These are phyloP conservation scores for Linderniella brevidens DNA, from an alignment of 257 asterid species.

Conservation along the genomic window DNA sequence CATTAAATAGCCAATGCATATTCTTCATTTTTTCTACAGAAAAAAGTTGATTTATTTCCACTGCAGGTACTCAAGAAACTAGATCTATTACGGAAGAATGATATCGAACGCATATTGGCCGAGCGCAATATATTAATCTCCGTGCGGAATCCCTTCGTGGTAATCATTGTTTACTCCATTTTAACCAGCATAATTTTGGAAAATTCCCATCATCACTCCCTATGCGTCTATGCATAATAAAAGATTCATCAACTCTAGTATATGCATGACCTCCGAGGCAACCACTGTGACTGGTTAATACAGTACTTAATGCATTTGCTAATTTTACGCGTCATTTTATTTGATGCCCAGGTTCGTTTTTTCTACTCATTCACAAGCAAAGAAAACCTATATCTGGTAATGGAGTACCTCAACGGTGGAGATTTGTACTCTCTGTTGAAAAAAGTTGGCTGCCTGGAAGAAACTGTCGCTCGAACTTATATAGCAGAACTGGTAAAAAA, in stretches of 20 bases:
- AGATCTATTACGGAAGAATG: slow-evolving; percentile 91
- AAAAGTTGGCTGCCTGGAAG: slow-evolving; percentile 76
- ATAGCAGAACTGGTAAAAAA: slow-evolving; percentile 74
- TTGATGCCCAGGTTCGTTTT: slow-evolving; percentile 62
- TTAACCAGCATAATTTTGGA: too few relatives aligned
- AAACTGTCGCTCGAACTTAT: slow-evolving; percentile 68
- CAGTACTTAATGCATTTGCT: too few relatives aligned
- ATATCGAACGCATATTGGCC: slow-evolving; percentile 84
- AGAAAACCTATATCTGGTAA: slow-evolving; percentile 85
- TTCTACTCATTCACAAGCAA: slow-evolving; percentile 88
- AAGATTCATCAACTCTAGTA: too few relatives aligned
- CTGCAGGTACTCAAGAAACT: slow-evolving; percentile 81
- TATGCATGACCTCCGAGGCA: too few relatives aligned
- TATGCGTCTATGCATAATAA: too few relatives aligned
- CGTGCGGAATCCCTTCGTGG: slow-evolving; percentile 96
- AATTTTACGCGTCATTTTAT: too few relatives aligned
- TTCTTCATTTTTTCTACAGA: too few relatives aligned
- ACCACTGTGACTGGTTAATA: too few relatives aligned
- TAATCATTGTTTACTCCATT: slow-evolving; percentile 9
- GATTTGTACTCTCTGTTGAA: slow-evolving; percentile 76
- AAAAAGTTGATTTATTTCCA: slow-evolving; percentile 12
- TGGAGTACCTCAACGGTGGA: slow-evolving; percentile 97
- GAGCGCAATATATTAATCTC: slow-evolving; percentile 92
- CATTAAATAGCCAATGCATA: too few relatives aligned
- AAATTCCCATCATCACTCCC: too few relatives aligned